Base-by-base conservation (phyloP, 2,329 filamentous ascomycete genomes). In the Apiospora kogelbergensis region DNA sequence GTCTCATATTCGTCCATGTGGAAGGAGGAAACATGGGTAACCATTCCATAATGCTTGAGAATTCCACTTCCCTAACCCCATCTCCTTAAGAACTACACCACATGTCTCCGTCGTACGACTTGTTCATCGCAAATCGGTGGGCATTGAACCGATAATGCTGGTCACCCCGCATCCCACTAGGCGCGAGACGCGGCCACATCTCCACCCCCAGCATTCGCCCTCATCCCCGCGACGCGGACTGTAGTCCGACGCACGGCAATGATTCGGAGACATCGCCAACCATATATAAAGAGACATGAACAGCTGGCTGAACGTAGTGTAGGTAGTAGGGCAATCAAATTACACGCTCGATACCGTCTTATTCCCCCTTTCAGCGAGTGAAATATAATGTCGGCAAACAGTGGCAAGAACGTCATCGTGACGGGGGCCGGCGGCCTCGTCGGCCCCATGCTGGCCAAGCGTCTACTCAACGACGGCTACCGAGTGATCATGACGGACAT, bases 401-500 rank as follows among this genome's bases (percentile, higher is more conserved):
- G 30, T 30, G 77, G 30, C 53, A 77, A 77, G 63, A 78, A 77
- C 71, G 77, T 79, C 72, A 75, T 79, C 74, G 74, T 79, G 71
- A 79, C 78, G 42, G 78, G 78, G 63, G 78, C 77, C 53, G 77
- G 75, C 46, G 78, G 78, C 7, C 76, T 79, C 69, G 73, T 79
- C 70, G 78, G 78, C 44, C 77, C 77, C 13, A 75, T 81, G 30
- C 78, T 84, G 64, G 81, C 81, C 24, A 68, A 74, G 44, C 80
- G 79, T 22, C 81, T 84, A 9, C 78, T 84, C n/a, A 73, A 80
- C 68, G 76, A 80, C 67, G 71, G 74, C 2, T 82, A 84, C 75
- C 75, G 76, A 41, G 75, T 84, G 2, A 68, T 83, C 33, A 76
- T 84, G 13, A 88, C 87, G 17, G 89, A 91, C 75, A 81, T 91